Evolutionary conservation across 495 filamentous ascomycete genomes (phyloP).

Genomic region (Aspergillus incahuasiensis): DNA sequence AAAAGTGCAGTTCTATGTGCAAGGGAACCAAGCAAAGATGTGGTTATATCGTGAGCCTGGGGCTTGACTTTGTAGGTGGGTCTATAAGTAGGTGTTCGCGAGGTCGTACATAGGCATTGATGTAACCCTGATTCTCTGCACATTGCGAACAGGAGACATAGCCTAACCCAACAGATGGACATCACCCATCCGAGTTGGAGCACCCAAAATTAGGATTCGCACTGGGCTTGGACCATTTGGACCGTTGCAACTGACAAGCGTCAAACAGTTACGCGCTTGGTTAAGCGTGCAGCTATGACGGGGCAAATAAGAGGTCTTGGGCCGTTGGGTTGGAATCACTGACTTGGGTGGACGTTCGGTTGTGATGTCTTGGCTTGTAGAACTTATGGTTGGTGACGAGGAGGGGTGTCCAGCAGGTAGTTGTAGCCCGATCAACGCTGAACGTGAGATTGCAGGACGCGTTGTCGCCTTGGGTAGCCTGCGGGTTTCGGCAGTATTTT

Average conservation of each 20-base stretch:
- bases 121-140: too few species aligned
- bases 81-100: too few species aligned
- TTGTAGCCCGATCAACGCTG: not conserved
- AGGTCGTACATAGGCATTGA: too few species aligned
- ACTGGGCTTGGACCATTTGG: not conserved
- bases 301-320: conserved; percentile 2
- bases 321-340: not conserved
- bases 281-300: not conserved
- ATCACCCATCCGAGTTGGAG: too few species aligned
- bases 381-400: too few species aligned
- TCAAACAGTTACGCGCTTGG: not conserved
- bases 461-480: too few species aligned
- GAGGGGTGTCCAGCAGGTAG: not conserved
- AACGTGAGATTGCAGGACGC: not conserved
- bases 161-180: too few species aligned
- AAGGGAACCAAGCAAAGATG: not conserved
- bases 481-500: not conserved
- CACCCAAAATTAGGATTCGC: not conserved
- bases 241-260: not conserved
- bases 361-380: not conserved
- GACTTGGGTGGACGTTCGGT: not conserved
- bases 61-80: too few species aligned
- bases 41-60: too few species aligned
- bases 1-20: not conserved
- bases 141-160: too few species aligned